Evolutionary conservation across 2,329 filamentous ascomycete species (phyloP).

Genomic region (Fusarium oligoseptatum): DNA sequence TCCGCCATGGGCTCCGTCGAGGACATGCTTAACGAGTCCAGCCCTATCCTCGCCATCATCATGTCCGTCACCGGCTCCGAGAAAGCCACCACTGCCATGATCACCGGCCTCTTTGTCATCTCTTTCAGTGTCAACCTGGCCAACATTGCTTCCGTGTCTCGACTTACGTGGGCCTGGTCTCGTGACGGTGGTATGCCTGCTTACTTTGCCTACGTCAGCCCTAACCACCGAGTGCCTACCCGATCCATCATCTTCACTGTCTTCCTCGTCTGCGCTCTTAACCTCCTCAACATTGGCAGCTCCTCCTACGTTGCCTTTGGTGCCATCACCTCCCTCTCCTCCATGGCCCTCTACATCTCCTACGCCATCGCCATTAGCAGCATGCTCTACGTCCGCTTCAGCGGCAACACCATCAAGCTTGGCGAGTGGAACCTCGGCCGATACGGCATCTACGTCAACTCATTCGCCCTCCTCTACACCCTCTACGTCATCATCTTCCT

Average conservation of each 20-base stretch:
- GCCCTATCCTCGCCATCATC: conserved; percentile 42
- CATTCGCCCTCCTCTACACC: conserved; percentile 41
- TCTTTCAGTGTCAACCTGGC: conserved; percentile 44
- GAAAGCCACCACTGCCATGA: conserved; percentile 42
- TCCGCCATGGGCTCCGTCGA: conserved; percentile 44
- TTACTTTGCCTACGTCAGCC: conserved; percentile 43
- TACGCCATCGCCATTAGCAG: conserved; percentile 44
- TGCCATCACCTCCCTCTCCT: conserved; percentile 42
- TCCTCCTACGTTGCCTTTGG: conserved; percentile 45
- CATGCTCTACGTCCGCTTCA: conserved; percentile 40
- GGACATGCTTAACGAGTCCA: conserved; percentile 39
- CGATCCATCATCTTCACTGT: conserved; percentile 42
- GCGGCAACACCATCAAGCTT: conserved; percentile 26
- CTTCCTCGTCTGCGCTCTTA: conserved; percentile 44
- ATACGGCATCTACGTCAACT: conserved; percentile 33
- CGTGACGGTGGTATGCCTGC: conserved; percentile 44
- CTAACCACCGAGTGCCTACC: conserved; percentile 39
- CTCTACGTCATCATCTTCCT: conserved; percentile 44
- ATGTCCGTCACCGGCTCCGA: conserved; percentile 35
- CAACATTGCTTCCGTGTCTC: conserved; percentile 44
- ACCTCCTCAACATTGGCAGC: conserved; percentile 44
- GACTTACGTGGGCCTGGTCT: conserved; percentile 44
- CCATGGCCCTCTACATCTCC: conserved; percentile 43
- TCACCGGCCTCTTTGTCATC: conserved; percentile 41
- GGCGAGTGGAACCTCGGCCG: conserved; percentile 44